Percentiles rank a stretch among this genome's conserved stretches.
phyloP scores from a whole-genome alignment of 2,329 filamentous ascomycete species.

The Microdochium paspali region DNA sequence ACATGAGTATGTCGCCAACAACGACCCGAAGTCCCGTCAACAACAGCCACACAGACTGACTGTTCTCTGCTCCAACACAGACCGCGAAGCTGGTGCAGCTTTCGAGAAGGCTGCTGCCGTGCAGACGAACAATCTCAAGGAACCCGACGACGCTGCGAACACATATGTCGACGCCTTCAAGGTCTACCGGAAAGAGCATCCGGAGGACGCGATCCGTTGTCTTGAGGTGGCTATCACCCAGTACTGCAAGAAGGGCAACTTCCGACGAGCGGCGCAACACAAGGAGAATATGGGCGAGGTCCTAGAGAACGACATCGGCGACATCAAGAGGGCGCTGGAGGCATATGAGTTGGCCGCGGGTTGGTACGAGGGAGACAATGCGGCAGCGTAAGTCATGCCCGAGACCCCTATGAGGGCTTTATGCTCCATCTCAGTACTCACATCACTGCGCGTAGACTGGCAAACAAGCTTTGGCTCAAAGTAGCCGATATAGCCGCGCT shows the following conservation, averaged over 20 bases:
- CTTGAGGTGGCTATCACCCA: constrained; percentile 72
- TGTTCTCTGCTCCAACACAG: constrained; percentile 30
- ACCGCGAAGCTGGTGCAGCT: constrained; percentile 74
- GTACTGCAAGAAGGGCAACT: constrained; percentile 84
- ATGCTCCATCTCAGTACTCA: neutral
- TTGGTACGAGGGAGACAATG: constrained; percentile 86
- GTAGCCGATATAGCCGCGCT: constrained; percentile 80
- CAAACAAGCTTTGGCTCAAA: constrained; percentile 91
- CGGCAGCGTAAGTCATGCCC: constrained; percentile 57
- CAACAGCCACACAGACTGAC: too few species aligned
- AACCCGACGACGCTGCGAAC: constrained; percentile 88
- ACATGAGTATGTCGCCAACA: constrained; percentile 52
- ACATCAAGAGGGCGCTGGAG: constrained; percentile 69
- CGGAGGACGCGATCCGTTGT: constrained; percentile 72
- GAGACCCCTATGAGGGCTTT: neutral
- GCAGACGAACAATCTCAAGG: constrained; percentile 72
- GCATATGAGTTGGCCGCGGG: constrained; percentile 77
- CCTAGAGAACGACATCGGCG: constrained; percentile 72
- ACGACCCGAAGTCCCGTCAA: too few species aligned
- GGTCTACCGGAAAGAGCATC: constrained; percentile 79
- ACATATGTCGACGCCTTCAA: constrained; percentile 87
- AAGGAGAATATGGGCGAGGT: constrained; percentile 84
- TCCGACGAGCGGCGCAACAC: constrained; percentile 80
- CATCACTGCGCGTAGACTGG: constrained; percentile 47
- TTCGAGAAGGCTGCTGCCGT: constrained; percentile 83